A percentile compares a stretch with the other conserved stretches of the same genome.
Evolutionary conservation across 1,284 basidiomycete genomes (phyloP).

Genomic region (Tilletia caries): DNA sequence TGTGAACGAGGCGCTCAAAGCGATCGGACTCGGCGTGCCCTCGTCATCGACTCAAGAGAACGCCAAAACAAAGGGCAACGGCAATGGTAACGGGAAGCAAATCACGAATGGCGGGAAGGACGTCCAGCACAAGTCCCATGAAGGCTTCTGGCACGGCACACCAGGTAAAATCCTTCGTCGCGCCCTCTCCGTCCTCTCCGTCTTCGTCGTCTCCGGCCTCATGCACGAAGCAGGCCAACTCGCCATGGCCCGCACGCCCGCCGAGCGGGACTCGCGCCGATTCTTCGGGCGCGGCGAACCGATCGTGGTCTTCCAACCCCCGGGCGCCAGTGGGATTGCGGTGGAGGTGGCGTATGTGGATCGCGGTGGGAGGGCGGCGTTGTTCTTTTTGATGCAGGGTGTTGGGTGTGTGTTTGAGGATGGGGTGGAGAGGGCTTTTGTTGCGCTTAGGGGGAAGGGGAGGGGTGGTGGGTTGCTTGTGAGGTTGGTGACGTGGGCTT

Average conservation of each 20-base stretch:
- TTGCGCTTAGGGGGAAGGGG: neutral
- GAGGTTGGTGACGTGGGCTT: neutral
- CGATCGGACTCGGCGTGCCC: neutral
- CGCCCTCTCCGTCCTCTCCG: conserved; percentile 17
- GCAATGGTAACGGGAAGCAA: too few species aligned
- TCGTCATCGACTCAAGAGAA: too few species aligned
- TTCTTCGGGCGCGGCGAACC: neutral
- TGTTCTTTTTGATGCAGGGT: conserved; percentile 13
- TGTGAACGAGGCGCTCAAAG: neutral
- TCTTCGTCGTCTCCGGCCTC: conserved; percentile 25
- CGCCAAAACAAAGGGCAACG: neutral
- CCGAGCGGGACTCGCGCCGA: neutral
- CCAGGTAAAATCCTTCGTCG: neutral
- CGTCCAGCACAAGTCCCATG: conserved; percentile 15
- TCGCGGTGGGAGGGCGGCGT: neutral
- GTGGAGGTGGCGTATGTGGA: conserved; percentile 4
- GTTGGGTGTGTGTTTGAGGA: neutral
- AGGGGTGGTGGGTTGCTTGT: too few species aligned
- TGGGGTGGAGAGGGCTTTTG: neutral
- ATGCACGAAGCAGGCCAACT: conserved; percentile 25
- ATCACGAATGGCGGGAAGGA: neutral
- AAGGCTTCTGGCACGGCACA: conserved; percentile 10
- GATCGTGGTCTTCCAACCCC: neutral
- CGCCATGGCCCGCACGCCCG: conserved; percentile 16
- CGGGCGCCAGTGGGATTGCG: neutral